Base-by-base conservation (phyloP, 176 grass and related monocot genomes). In the Hsuehochloa calcarea region DNA sequence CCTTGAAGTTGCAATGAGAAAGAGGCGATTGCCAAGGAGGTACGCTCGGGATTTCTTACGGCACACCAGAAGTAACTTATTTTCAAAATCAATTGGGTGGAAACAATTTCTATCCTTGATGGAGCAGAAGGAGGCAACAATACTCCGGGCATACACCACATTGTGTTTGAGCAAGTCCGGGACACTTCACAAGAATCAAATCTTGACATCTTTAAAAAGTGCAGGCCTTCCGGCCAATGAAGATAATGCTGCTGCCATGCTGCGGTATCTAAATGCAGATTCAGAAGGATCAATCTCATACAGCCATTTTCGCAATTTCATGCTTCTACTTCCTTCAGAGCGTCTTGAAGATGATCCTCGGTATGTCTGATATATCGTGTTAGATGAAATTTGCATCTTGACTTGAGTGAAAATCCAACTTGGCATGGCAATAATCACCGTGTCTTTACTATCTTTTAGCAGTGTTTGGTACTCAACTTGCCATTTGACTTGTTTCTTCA, bases 81-180 rank as follows among this genome's bases (percentile, higher is more conserved):
- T 98, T 84, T 95, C 93, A 29, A 98, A 98, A 86, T 98, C 96
- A 54, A 92, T 95, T 67, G 89, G 96, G 10, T 98, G 96, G 96
- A 98, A 98, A 86, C 93, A 98, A 59, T 98, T 94, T 89, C 76
- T 94, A 54, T 92, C 93, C 65, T 90, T 95, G 71, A 98, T 98
- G 96, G 96, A 98, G 92, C 96, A 98, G 89, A 98, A 98, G 83
- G 93, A 98, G 78, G 68, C 96, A 60, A 95, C 93, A 23, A 98
- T 95, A 87, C 83, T 98, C 70, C 84, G 93, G 79, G 96, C 93
- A 37, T 98, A 98, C 77, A 98, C 96, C 61, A 98, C 85, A 25
- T 68, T 98, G 44, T 95, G 96, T 84, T 88, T 98, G 84, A 95
- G 89, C 90, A 95, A 98, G 89, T 98, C 96, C 22, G 96, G 96